Conservation (phyloP, 2,329 filamentous ascomycete genomes). For the Alternaria tenuissima region DNA sequence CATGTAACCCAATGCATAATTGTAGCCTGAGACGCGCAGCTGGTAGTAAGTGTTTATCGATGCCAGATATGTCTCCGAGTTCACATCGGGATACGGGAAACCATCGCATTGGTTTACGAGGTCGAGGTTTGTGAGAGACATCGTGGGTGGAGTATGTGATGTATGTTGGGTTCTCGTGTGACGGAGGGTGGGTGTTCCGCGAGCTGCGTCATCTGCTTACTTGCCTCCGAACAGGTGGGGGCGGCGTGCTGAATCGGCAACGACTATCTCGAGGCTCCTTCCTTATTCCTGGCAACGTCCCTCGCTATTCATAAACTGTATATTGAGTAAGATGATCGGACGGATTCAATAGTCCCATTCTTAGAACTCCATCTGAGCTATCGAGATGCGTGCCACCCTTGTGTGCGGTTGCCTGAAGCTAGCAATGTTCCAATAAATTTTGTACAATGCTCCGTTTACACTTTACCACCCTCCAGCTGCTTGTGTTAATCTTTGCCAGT, state of each 20-base stretch:
- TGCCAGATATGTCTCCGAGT: slow-evolving; percentile 63
- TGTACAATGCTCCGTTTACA: background rate
- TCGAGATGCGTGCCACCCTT: background rate
- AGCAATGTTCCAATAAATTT: background rate
- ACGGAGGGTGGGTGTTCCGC: slow-evolving; percentile 2
- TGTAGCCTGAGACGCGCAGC: slow-evolving; percentile 72
- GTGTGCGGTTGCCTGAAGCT: slow-evolving; percentile 6
- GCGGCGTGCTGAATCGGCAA: slow-evolving; percentile 28
- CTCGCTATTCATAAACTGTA: background rate
- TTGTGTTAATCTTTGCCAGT: background rate
- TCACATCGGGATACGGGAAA: slow-evolving; percentile 76
- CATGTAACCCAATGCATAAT: slow-evolving; percentile 68
- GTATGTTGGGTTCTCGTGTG: background rate
- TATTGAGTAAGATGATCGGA: no score
- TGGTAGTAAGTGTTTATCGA: slow-evolving; percentile 65
- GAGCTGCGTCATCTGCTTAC: slow-evolving; percentile 22
- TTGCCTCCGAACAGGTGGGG: slow-evolving; percentile 28
- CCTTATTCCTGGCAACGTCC: background rate
- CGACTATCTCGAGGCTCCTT: background rate
- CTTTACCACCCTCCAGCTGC: background rate
- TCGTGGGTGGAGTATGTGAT: slow-evolving; percentile 17
- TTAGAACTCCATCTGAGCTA: background rate
- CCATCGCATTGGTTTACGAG: slow-evolving; percentile 70
- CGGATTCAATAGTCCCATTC: background rate
- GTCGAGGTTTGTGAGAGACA: slow-evolving; percentile 60